Percentiles rank a stretch among this genome's conserved stretches.
phyloP scores from a whole-genome alignment of 2,329 filamentous ascomycete species.

The Gnomoniopsis sp. region DNA sequence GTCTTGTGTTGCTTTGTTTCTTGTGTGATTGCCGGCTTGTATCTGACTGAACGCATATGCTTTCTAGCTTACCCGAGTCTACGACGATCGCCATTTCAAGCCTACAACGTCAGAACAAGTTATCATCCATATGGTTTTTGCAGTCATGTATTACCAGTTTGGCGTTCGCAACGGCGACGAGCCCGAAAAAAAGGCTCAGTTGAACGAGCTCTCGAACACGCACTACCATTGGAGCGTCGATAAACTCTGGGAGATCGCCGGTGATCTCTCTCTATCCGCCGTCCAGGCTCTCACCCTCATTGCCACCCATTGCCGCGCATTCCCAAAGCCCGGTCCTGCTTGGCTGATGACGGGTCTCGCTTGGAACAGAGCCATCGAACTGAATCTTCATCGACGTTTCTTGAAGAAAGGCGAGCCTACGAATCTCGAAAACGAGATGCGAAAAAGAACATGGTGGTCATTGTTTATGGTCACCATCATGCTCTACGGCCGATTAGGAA shows the following conservation, averaged over 20 bases:
- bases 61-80: constrained; percentile 57
- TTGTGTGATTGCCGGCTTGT: background rate
- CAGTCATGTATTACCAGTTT: constrained; percentile 74
- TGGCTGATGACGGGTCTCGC: constrained; percentile 65
- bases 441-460: constrained; percentile 76
- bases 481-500: constrained; percentile 72
- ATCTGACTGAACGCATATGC: constrained; percentile 18
- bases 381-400: constrained; percentile 71
- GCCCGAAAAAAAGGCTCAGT: constrained; percentile 47
- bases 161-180: constrained; percentile 65
- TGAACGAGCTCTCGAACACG: constrained; percentile 66
- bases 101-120: constrained; percentile 64
- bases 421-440: constrained; percentile 68
- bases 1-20: constrained; percentile 23
- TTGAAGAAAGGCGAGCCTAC: constrained; percentile 45
- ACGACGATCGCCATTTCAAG: constrained; percentile 64
- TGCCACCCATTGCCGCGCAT: constrained; percentile 68
- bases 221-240: constrained; percentile 76
- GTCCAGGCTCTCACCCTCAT: constrained; percentile 73
- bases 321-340: constrained; percentile 75
- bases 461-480: constrained; percentile 64
- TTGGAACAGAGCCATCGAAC: constrained; percentile 67
- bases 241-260: constrained; percentile 63
- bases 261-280: constrained; percentile 59
- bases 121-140: constrained; percentile 75